These are phyloP conservation scores for Nakazawaea populi DNA, from an alignment of 805 yeast species.

Conservation along the genomic window DNA sequence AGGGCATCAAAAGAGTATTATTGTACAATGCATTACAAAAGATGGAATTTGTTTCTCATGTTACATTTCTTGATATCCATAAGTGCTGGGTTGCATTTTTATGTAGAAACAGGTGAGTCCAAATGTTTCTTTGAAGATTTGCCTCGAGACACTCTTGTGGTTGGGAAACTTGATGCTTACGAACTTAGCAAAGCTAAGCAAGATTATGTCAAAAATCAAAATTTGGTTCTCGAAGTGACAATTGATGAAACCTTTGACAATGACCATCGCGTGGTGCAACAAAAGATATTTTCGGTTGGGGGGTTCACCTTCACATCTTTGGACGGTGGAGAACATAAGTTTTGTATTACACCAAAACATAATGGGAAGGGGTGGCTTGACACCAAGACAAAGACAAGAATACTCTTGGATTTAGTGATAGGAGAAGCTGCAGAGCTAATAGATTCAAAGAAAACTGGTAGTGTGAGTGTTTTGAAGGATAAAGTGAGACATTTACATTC, in stretches of 20 bases:
- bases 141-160: constrained; percentile 70
- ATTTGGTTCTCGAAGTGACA: constrained; percentile 58
- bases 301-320: constrained; percentile 69
- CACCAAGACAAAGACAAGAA: constrained; percentile 54
- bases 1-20: too few relatives aligned
- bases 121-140: constrained; percentile 84
- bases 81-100: constrained; percentile 56
- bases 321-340: constrained; percentile 74
- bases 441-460: constrained; percentile 61
- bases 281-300: constrained; percentile 58
- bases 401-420: constrained; percentile 62
- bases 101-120: constrained; percentile 67
- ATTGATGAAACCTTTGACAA: constrained; percentile 74
- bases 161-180: constrained; percentile 68
- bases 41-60: background rate
- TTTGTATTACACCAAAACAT: constrained; percentile 57
- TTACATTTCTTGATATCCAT: background rate
- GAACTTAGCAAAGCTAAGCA: constrained; percentile 45
- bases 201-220: constrained; percentile 46
- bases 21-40: too few relatives aligned
- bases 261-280: constrained; percentile 69
- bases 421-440: constrained; percentile 59
- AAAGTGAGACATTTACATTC: constrained; percentile 50
- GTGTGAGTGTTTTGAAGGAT: constrained; percentile 49
- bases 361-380: constrained; percentile 21